Conservation (phyloP, 1,284 basidiomycete genomes). For the Trichosporon asahii region DNA sequence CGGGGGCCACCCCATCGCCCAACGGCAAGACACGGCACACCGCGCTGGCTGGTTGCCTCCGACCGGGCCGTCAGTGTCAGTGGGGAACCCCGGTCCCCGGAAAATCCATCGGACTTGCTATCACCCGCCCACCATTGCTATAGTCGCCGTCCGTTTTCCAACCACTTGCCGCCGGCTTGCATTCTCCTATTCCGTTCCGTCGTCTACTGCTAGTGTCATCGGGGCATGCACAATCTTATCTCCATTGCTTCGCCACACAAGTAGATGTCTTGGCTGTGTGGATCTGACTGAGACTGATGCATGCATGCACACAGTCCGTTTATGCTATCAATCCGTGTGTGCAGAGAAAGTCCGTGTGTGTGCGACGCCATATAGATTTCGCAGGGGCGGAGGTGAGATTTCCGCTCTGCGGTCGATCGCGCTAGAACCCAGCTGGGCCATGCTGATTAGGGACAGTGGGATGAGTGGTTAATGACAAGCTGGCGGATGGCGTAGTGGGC, state of each 20-base stretch:
- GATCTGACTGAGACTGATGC: not conserved
- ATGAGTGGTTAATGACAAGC: not conserved
- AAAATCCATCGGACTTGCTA: not conserved
- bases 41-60: not conserved
- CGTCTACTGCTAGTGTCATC: too few relatives aligned
- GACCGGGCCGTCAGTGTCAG: not conserved
- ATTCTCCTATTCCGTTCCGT: not conserved
- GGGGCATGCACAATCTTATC: not conserved
- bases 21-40: not conserved
- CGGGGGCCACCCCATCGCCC: not conserved
- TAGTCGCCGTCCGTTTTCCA: not conserved
- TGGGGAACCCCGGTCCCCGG: slow-evolving; percentile 1
- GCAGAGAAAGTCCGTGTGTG: not conserved
- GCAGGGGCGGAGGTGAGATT: slow-evolving; percentile 3
- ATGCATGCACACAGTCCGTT: not conserved
- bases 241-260: not conserved
- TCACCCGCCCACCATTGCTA: not conserved
- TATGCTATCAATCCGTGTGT: not conserved
- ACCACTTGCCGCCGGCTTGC: not conserved
- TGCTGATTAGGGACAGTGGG: not conserved
- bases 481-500: not conserved
- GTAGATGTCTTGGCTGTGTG: not conserved
- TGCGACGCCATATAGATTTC: not conserved
- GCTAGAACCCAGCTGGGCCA: not conserved
- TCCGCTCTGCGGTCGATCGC: not conserved